These are phyloP conservation scores for Fusarium sp. DNA, from an alignment of 2,329 filamentous ascomycete species.

Conservation along the genomic window DNA sequence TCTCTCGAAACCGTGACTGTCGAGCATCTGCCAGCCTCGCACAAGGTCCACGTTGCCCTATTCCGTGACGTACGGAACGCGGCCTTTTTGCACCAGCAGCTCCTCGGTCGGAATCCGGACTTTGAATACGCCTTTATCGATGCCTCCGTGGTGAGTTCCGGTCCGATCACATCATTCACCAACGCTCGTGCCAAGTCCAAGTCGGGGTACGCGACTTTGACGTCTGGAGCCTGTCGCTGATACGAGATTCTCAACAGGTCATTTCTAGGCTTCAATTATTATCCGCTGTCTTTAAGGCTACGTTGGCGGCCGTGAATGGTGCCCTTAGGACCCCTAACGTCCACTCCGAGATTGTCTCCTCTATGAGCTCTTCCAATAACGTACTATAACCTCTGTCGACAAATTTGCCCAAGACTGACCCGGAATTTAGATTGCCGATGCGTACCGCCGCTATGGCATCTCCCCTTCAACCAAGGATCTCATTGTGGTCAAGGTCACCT, in stretches of 20 bases:
- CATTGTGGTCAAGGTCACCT: slow-evolving; percentile 81
- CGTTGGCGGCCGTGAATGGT: slow-evolving; percentile 67
- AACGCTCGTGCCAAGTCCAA: neutral
- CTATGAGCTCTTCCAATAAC: slow-evolving; percentile 82
- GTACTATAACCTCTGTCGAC: slow-evolving; percentile 51
- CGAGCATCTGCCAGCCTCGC: slow-evolving; percentile 73
- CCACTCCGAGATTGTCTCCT: slow-evolving; percentile 86
- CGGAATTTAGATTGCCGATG: slow-evolving; percentile 77
- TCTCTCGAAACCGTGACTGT: slow-evolving; percentile 72
- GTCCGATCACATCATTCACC: neutral
- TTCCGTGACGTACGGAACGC: slow-evolving; percentile 82
- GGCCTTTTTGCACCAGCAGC: slow-evolving; percentile 77
- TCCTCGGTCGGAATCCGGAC: slow-evolving; percentile 80
- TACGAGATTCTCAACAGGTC: slow-evolving; percentile 56
- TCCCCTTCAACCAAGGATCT: slow-evolving; percentile 72
- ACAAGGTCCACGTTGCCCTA: slow-evolving; percentile 75
- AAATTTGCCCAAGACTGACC: slow-evolving; percentile 16
- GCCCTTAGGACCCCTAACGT: slow-evolving; percentile 81
- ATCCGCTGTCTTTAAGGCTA: slow-evolving; percentile 78
- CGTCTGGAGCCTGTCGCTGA: slow-evolving; percentile 14
- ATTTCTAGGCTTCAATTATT: slow-evolving; percentile 76
- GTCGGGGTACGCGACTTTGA: slow-evolving; percentile 24
- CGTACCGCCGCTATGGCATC: slow-evolving; percentile 89
- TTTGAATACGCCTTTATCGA: slow-evolving; percentile 97
- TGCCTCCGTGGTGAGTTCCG: slow-evolving; percentile 71